Evolutionary conservation across 441 rosid species (phyloP).

Genomic region (Gossypium davidsonii): DNA sequence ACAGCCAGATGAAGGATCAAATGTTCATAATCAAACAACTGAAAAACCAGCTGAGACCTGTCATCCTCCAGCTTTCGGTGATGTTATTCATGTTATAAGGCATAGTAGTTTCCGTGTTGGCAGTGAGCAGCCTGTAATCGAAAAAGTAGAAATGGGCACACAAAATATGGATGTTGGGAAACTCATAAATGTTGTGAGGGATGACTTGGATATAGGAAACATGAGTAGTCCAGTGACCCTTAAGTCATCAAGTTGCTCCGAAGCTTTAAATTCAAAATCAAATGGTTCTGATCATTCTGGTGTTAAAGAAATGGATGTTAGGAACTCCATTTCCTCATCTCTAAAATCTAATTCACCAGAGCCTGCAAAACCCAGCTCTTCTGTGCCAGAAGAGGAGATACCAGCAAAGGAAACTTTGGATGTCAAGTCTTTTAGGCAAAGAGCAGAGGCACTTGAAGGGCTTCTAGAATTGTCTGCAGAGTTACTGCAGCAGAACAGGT

Average conservation of each 20-base stretch:
- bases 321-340: conserved; percentile 22
- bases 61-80: conserved; percentile 59
- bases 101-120: conserved; percentile 89
- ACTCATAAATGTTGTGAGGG: conserved; percentile 64
- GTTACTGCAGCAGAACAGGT: conserved; percentile 67
- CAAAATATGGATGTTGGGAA: conserved; percentile 68
- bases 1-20: conserved; percentile 37
- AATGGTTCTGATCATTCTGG: conserved; percentile 32
- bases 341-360: conserved; percentile 36
- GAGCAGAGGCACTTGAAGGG: conserved; percentile 97
- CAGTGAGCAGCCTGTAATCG: conserved; percentile 76
- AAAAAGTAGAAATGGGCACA: conserved; percentile 72
- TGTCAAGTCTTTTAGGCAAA: conserved; percentile 78
- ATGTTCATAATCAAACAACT: conserved; percentile 29
- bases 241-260: conserved; percentile 39
- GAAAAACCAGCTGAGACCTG: conserved; percentile 42
- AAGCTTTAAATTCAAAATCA: conserved; percentile 35
- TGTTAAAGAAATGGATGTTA: conserved; percentile 33
- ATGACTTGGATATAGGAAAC: conserved; percentile 60
- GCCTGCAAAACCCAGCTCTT: conserved; percentile 32
- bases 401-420: conserved; percentile 70
- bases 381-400: conserved; percentile 45
- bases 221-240: conserved; percentile 23
- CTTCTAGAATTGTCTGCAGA: conserved; percentile 88
- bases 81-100: conserved; percentile 75